phyloP scores from a whole-genome alignment of 108 stramenopile genomes.

The Stephanodiscus minutulus region DNA sequence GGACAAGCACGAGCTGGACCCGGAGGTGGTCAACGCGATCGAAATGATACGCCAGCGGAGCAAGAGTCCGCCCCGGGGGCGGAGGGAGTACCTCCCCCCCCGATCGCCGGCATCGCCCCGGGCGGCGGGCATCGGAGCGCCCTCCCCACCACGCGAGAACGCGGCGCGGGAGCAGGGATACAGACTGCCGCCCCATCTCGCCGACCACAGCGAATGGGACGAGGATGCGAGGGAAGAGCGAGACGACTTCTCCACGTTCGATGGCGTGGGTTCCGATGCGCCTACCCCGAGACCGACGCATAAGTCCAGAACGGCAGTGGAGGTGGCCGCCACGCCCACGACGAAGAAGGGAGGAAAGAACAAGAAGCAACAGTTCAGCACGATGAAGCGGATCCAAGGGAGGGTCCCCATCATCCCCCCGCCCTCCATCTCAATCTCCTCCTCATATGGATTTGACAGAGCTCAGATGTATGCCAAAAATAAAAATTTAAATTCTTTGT shows the following conservation, averaged over 20 bases:
- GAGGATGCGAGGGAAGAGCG: constrained; percentile 2
- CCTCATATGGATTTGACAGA: too few relatives aligned
- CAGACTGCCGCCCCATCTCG: neutral
- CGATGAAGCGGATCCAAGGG: neutral
- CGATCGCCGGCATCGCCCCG: neutral
- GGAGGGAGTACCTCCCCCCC: neutral
- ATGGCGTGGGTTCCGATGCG: neutral
- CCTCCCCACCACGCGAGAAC: neutral
- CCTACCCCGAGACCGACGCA: too few relatives aligned
- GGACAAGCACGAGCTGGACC: constrained; percentile 6
- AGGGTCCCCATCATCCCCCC: constrained; percentile 7
- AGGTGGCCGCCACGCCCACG: too few relatives aligned
- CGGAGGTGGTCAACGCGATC: constrained; percentile 13
- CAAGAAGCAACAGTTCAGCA: neutral
- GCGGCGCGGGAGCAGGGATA: neutral
- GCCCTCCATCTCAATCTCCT: too few relatives aligned
- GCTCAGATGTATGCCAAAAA: neutral
- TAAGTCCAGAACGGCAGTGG: too few relatives aligned
- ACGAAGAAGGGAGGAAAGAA: neutral
- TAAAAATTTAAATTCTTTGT: too few relatives aligned
- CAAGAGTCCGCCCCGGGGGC: constrained; percentile 9
- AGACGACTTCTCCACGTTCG: neutral
- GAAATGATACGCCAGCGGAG: constrained; percentile 4
- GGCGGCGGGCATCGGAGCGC: neutral
- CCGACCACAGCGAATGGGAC: constrained; percentile 7